Percentiles rank a stretch among this genome's conserved stretches.
Evolutionary conservation across 2,329 filamentous ascomycete species (phyloP).

Genomic region (Chaetomiaceae sp.): DNA sequence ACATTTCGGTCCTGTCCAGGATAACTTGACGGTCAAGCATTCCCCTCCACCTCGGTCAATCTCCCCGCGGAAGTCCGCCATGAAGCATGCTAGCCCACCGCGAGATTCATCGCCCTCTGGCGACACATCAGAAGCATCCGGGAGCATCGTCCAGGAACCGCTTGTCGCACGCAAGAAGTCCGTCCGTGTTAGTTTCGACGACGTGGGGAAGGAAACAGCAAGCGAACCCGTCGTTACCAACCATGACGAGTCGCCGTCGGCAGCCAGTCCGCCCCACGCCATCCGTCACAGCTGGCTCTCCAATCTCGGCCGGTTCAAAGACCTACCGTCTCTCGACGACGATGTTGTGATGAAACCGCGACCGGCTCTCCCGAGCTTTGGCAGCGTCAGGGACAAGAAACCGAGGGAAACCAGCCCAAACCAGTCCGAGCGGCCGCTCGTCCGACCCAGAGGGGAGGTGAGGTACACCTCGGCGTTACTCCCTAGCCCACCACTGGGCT

Average conservation of each 20-base stretch:
- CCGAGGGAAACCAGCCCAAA: conserved; percentile 47
- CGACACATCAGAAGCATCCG: conserved; percentile 42
- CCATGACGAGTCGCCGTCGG: conserved; percentile 37
- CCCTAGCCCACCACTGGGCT: conserved; percentile 33
- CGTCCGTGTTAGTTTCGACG: conserved; percentile 74
- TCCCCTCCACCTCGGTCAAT: conserved; percentile 65
- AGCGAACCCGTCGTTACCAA: conserved; percentile 41
- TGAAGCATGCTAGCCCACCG: conserved; percentile 60
- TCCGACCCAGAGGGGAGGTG: conserved; percentile 43
- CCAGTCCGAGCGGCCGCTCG: conserved; percentile 52
- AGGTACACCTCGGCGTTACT: conserved; percentile 28
- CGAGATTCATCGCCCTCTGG: conserved; percentile 45
- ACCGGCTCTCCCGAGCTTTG: conserved; percentile 68
- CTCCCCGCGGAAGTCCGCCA: conserved; percentile 71
- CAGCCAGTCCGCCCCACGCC: conserved; percentile 34
- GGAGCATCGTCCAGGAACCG: conserved; percentile 34
- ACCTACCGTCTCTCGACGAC: conserved; percentile 46
- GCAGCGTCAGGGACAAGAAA: conserved; percentile 64
- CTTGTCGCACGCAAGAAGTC: conserved; percentile 53
- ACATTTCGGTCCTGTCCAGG: conserved; percentile 58
- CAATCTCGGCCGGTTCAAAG: conserved; percentile 47
- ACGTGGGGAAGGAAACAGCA: conserved; percentile 52
- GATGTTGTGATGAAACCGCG: conserved; percentile 69
- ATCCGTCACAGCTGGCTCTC: conserved; percentile 49
- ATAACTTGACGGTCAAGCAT: conserved; percentile 56